Evolutionary conservation across 305 asterid genomes (phyloP).

Genomic region (Solanum hybrid): DNA sequence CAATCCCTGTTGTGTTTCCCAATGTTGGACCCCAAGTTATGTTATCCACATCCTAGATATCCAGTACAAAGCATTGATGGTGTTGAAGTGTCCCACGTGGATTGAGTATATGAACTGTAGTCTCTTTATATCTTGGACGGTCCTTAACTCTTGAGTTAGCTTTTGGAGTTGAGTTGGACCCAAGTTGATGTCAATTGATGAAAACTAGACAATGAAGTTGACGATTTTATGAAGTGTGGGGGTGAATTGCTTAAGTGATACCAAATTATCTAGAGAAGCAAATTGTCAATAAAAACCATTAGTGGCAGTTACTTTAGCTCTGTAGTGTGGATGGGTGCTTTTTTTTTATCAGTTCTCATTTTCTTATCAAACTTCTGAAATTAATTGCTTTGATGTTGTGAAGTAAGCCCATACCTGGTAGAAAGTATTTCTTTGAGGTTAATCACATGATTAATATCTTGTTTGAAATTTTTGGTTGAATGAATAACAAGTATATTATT

Average conservation of each 20-base stretch:
- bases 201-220: not conserved
- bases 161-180: not conserved
- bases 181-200: not conserved
- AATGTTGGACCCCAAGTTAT: not conserved
- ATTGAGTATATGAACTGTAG: not conserved
- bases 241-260: not conserved
- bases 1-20: not conserved
- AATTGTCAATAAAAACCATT: not conserved
- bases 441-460: not conserved
- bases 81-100: not conserved
- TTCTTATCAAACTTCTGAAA: not conserved
- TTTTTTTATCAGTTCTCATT: not conserved
- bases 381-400: not conserved
- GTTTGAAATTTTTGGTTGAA: not conserved
- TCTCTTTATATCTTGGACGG: not conserved
- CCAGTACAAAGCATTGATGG: not conserved
- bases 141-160: not conserved
- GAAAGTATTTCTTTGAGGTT: not conserved
- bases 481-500: not conserved
- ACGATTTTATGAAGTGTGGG: not conserved
- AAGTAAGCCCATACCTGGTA: not conserved
- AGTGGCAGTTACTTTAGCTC: not conserved
- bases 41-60: not conserved
- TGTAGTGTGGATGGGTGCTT: not conserved
- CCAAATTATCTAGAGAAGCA: not conserved